A percentile compares a stretch with the other conserved stretches of the same genome.
phyloP scores from a whole-genome alignment of 495 filamentous ascomycete genomes.

The Acidiella bohemica region DNA sequence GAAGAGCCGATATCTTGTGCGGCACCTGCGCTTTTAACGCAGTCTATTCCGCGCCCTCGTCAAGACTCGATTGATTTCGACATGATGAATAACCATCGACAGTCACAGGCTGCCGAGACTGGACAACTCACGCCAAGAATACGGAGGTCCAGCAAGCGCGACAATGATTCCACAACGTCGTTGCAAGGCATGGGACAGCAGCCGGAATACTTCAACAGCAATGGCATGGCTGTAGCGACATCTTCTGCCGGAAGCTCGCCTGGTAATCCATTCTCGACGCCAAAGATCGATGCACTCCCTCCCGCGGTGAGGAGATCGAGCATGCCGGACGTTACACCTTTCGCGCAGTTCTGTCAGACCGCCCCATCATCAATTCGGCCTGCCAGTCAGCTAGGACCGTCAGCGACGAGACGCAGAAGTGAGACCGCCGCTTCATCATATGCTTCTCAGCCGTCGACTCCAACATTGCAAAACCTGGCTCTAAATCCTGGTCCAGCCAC shows the following conservation, averaged over 20 bases:
- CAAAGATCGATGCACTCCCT: conserved; percentile 14
- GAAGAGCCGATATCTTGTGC: conserved; percentile 11
- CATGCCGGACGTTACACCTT: conserved; percentile 18
- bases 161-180: conserved; percentile 18
- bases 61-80: conserved; percentile 23
- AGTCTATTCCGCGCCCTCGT: not conserved
- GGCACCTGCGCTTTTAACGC: conserved; percentile 11
- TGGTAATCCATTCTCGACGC: conserved; percentile 6
- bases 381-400: not conserved
- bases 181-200: conserved; percentile 11
- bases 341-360: conserved; percentile 15
- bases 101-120: conserved; percentile 35
- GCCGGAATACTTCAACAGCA: conserved; percentile 23
- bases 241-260: not conserved
- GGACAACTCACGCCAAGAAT: conserved; percentile 33
- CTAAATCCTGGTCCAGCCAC: not conserved
- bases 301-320: conserved; percentile 10
- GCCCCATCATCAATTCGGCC: conserved; percentile 1
- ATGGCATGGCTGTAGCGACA: conserved; percentile 9
- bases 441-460: not conserved
- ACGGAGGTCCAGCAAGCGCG: conserved; percentile 20
- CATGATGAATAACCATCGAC: conserved; percentile 30
- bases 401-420: too few relatives aligned
- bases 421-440: too few relatives aligned
- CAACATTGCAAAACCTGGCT: not conserved